phyloP scores from a whole-genome alignment of 208 protist species.

The Trypanosoma platydactyli region DNA sequence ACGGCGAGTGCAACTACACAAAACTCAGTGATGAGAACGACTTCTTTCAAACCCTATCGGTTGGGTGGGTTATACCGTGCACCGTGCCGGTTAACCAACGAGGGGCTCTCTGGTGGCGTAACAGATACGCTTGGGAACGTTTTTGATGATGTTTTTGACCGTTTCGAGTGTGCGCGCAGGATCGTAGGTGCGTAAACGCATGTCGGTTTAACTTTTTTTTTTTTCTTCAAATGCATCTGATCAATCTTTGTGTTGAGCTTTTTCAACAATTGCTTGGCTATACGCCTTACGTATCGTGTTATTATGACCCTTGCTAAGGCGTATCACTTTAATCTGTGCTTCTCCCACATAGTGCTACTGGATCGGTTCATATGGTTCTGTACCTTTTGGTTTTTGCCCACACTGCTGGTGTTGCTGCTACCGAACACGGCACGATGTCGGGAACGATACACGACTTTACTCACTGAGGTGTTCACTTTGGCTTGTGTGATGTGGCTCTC shows the following conservation, averaged over 20 bases:
- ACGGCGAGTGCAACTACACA: slow-evolving; percentile 81
- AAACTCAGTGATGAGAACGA: slow-evolving; percentile 75
- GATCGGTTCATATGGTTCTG: slow-evolving; percentile 97
- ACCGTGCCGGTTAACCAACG: slow-evolving; percentile 76
- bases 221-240: slow-evolving; percentile 82
- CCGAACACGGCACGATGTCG: slow-evolving; percentile 45
- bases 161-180: slow-evolving; percentile 48
- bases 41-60: slow-evolving; percentile 89
- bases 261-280: slow-evolving; percentile 91
- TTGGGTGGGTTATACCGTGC: slow-evolving; percentile 85
- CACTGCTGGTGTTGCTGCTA: slow-evolving; percentile 74
- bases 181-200: slow-evolving; percentile 32
- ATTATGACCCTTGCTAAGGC: slow-evolving; percentile 44
- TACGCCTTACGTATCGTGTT: slow-evolving; percentile 76
- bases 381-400: slow-evolving; percentile 93
- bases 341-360: slow-evolving; percentile 75
- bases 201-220: slow-evolving; percentile 51
- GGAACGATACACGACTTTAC: too few relatives aligned
- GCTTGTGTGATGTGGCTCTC: slow-evolving; percentile 49
- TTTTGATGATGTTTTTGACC: slow-evolving; percentile 49
- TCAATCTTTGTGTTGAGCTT: slow-evolving; percentile 84
- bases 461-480: too few relatives aligned
- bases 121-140: slow-evolving; percentile 74
- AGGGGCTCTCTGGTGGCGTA: slow-evolving; percentile 74
- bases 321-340: slow-evolving; percentile 57